Conservation (phyloP, 2,329 filamentous ascomycete species). For the Emergomyces pasteurianus region DNA sequence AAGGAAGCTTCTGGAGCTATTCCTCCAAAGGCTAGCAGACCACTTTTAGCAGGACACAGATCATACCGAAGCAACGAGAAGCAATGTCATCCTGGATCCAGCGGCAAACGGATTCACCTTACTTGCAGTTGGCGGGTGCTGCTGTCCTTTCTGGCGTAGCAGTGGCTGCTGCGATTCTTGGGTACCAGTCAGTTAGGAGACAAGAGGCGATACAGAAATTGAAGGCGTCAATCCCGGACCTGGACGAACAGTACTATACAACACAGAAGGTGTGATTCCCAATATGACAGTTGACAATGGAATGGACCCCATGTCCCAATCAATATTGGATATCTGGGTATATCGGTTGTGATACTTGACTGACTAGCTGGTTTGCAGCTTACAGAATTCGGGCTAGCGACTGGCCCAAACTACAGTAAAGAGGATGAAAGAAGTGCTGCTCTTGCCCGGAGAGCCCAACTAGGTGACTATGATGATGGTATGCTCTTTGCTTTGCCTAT, state of each 20-base stretch:
- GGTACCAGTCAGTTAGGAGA: constrained; percentile 44
- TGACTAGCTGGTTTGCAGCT: constrained; percentile 35
- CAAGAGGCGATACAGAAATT: constrained; percentile 45
- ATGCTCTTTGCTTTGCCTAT: constrained; percentile 1
- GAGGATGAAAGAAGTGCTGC: constrained; percentile 49
- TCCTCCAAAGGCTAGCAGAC: not conserved
- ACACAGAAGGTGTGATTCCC: constrained; percentile 34
- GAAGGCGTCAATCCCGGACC: constrained; percentile 50
- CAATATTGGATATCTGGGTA: not conserved
- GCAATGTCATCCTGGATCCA: constrained; percentile 36
- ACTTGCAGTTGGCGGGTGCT: constrained; percentile 31
- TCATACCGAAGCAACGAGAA: not conserved
- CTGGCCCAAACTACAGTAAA: constrained; percentile 23
- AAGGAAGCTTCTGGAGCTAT: not conserved
- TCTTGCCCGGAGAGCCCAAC: constrained; percentile 47
- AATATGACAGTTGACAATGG: not conserved
- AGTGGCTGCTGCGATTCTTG: constrained; percentile 42
- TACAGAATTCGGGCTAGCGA: constrained; percentile 37
- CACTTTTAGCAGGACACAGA: not conserved
- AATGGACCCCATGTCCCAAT: not conserved
- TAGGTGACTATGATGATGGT: constrained; percentile 55
- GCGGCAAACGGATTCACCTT: constrained; percentile 29
- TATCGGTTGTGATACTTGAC: constrained; percentile 9
- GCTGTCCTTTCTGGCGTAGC: constrained; percentile 33
- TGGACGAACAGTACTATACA: constrained; percentile 37